Evolutionary conservation across 2,329 filamentous ascomycete genomes (phyloP).

Genomic region (Fusarium luffae): DNA sequence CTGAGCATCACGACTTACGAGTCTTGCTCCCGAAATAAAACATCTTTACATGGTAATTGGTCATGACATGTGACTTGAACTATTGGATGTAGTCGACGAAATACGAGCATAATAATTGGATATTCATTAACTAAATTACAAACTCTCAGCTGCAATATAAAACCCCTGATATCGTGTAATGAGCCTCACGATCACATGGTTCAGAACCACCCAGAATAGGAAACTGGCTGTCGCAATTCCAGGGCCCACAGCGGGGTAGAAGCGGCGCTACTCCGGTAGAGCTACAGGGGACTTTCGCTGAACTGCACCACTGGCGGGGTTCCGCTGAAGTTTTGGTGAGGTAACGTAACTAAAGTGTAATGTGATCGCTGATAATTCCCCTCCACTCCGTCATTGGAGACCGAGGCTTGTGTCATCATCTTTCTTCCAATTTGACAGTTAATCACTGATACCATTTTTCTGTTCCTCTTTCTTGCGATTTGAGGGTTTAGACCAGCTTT

Average conservation of each 20-base stretch:
- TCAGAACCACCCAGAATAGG: constrained; percentile 14
- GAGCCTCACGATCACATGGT: constrained; percentile 28
- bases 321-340: constrained; percentile 1
- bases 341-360: constrained; percentile 6
- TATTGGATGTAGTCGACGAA: too few relatives aligned
- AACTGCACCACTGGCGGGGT: constrained; percentile 14
- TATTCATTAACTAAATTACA: not conserved
- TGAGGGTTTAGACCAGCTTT: not conserved
- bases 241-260: constrained; percentile 38
- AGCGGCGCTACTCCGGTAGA: constrained; percentile 26
- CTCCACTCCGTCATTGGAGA: constrained; percentile 21
- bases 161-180: constrained; percentile 29
- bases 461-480: not conserved
- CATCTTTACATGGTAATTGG: constrained; percentile 4
- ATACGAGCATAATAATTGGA: not conserved
- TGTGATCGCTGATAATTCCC: constrained; percentile 5
- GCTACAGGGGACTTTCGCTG: constrained; percentile 17
- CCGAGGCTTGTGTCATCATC: constrained; percentile 16
- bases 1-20: not conserved
- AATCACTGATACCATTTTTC: not conserved
- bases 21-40: constrained; percentile 3
- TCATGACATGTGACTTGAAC: not conserved
- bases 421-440: constrained; percentile 2
- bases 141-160: constrained; percentile 6
- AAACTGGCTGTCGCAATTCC: constrained; percentile 5